Evolutionary conservation across 2,329 filamentous ascomycete genomes (phyloP).

Genomic region (Fusarium nodosum): DNA sequence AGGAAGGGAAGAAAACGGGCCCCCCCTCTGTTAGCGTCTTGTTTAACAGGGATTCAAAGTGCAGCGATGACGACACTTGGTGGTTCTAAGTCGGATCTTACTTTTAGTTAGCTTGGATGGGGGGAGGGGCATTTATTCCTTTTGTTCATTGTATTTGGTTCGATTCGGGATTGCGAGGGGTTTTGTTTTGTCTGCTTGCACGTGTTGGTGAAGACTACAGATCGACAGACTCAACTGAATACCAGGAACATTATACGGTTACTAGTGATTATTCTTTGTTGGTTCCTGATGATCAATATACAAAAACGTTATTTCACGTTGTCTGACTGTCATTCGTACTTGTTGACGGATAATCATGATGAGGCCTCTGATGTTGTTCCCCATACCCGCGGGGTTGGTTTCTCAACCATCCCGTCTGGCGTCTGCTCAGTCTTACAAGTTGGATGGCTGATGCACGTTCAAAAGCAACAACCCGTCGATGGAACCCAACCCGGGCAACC

Average conservation of each 20-base stretch:
- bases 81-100: slow-evolving; percentile 34
- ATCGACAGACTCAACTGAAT: neutral
- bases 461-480: slow-evolving; percentile 19
- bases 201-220: slow-evolving; percentile 12
- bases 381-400: slow-evolving; percentile 42
- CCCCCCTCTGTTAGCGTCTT: slow-evolving; percentile 26
- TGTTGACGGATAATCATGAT: slow-evolving; percentile 18
- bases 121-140: slow-evolving; percentile 40
- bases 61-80: slow-evolving; percentile 47
- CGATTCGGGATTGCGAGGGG: slow-evolving; percentile 32
- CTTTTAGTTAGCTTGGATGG: slow-evolving; percentile 26
- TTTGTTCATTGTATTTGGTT: slow-evolving; percentile 5
- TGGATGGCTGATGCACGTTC: slow-evolving; percentile 22
- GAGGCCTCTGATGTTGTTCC: slow-evolving; percentile 9
- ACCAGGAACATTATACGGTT: neutral
- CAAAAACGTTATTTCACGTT: neutral
- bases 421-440: slow-evolving; percentile 32
- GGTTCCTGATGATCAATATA: neutral
- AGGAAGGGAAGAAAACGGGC: slow-evolving; percentile 29
- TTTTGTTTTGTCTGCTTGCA: slow-evolving; percentile 41
- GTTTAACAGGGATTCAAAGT: slow-evolving; percentile 23
- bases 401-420: slow-evolving; percentile 10
- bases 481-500: slow-evolving; percentile 17
- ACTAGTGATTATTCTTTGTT: neutral
- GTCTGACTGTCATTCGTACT: neutral